Percentiles rank a stretch among this genome's conserved stretches.
phyloP scores from a whole-genome alignment of 108 stramenopile species.

The Cyclotella kingstonii region DNA sequence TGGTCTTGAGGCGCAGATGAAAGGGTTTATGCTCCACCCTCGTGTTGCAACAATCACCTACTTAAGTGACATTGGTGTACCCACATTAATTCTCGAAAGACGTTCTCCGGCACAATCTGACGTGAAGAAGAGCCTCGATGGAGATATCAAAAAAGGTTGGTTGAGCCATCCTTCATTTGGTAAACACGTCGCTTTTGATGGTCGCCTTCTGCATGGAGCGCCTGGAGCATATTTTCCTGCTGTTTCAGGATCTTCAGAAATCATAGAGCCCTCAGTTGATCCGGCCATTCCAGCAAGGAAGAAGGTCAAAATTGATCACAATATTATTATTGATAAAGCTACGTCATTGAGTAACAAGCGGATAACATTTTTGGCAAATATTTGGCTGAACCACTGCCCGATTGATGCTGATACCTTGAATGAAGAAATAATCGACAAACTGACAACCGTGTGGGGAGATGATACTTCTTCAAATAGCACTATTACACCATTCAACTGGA shows the following conservation, averaged over 20 bases:
- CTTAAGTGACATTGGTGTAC: conserved; percentile 77
- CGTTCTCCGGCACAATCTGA: conserved; percentile 57
- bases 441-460: conserved; percentile 51
- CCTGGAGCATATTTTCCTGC: conserved; percentile 75
- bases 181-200: conserved; percentile 90
- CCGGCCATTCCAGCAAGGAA: conserved; percentile 5
- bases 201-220: conserved; percentile 87
- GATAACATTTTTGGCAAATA: conserved; percentile 89
- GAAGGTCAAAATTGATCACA: conserved; percentile 25
- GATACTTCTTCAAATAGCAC: conserved; percentile 10
- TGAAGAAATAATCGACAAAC: conserved; percentile 61
- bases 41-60: conserved; percentile 90
- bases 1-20: conserved; percentile 77
- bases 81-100: conserved; percentile 74
- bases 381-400: conserved; percentile 89
- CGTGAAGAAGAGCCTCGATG: conserved; percentile 56
- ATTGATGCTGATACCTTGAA: conserved; percentile 72
- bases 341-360: conserved; percentile 39
- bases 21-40: conserved; percentile 66
- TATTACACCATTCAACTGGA: conserved; percentile 51
- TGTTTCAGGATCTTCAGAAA: background rate
- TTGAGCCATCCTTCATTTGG: conserved; percentile 74
- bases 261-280: background rate
- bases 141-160: conserved; percentile 67
- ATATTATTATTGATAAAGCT: background rate